Base-by-base conservation (phyloP, 305 asterid genomes). In the Fraxinus albicans region DNA sequence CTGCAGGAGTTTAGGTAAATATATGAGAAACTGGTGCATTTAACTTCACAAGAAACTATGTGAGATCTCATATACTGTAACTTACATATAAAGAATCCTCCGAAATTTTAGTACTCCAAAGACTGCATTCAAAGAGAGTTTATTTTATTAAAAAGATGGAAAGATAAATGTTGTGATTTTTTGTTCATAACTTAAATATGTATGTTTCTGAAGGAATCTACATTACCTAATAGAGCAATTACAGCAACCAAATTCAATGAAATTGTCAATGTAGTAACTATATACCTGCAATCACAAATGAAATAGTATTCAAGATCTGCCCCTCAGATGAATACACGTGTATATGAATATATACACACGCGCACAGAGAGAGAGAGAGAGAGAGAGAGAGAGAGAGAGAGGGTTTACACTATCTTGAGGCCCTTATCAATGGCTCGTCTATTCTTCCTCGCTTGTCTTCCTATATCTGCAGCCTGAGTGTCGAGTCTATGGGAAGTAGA, bases 391-490 rank as follows among this genome's bases (percentile, higher is more conserved):
- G 53, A 42, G 53, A 42, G 19, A 13, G 12, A 29, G 53, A 44
- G 53, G 3, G 76, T 77, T 60, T 87, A 92, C 94, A 91, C 87
- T 84, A 92, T 92, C 82, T 82, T 86, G 55, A 94, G 87, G 79
- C 88, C 93, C 80, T 86, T 89, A 55, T 91, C 85, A 36, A 93
- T 86, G 15, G 86, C 85, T 21, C 86, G 87, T 81, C 96, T 85
- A 53, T 94, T 87, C 78, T 89, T 89, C 34, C 86, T 86, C 8
- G 98, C 98, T 81, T 92, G 89, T 79, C 91, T 81, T 25, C 75
- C 87, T 33, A 95, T 92, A 60, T 93, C 94, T 1, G 74, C 89
- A 15, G 99, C 98, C 88, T 88, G 91, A 25, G 84, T 76, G 38
- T 94, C 91, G 12, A 94, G 97, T 27, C 76, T 81, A 8, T 3